Conservation (phyloP, 345 rosid genomes). For the Geranium rotundifolium region DNA sequence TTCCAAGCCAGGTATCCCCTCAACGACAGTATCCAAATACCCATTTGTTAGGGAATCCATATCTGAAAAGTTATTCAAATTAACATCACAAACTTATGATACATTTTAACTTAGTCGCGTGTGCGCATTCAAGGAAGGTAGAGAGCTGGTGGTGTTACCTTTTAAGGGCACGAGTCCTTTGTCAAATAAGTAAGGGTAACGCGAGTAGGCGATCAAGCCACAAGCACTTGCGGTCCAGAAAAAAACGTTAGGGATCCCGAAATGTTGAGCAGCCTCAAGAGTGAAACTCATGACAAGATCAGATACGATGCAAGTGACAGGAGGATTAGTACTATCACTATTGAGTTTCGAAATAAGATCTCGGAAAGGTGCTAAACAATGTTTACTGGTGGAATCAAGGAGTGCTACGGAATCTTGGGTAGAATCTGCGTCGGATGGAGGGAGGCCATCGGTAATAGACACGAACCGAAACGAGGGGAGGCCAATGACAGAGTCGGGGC, state of each 20-base stretch:
- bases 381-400: not conserved
- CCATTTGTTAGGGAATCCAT: not conserved
- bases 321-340: not conserved
- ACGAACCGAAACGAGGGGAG: constrained; percentile 2
- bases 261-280: not conserved
- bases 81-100: too few relatives aligned
- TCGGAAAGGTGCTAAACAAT: not conserved
- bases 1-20: too few relatives aligned
- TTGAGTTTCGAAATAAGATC: constrained; percentile 3
- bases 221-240: constrained; percentile 11
- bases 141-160: constrained; percentile 2
- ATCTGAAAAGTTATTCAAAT: too few relatives aligned
- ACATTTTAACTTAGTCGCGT: too few relatives aligned
- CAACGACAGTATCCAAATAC: too few relatives aligned
- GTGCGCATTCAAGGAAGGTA: not conserved
- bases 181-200: not conserved
- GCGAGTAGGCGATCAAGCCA: constrained; percentile 2
- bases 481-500: not conserved
- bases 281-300: constrained; percentile 12
- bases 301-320: constrained; percentile 7
- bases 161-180: constrained; percentile 3
- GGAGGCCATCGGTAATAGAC: constrained; percentile 8
- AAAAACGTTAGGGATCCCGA: not conserved
- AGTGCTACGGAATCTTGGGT: constrained; percentile 1
- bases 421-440: not conserved